Evolutionary conservation across 2,329 filamentous ascomycete species (phyloP).

Genomic region (Venturia effusa): DNA sequence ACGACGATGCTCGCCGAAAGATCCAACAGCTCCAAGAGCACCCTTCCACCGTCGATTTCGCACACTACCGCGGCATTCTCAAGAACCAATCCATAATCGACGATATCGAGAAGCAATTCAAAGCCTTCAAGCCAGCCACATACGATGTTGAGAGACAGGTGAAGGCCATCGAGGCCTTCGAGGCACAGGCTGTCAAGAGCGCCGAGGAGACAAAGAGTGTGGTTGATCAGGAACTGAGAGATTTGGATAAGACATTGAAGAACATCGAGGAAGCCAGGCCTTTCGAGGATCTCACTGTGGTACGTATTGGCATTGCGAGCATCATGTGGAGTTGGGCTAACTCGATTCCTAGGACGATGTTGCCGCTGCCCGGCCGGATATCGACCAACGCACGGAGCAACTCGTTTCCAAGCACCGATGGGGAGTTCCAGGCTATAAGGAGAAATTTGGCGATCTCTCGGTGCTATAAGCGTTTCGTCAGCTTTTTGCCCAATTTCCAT

Average conservation of each 20-base stretch:
- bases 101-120: constrained; percentile 96
- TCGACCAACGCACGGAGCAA: constrained; percentile 91
- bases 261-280: constrained; percentile 95
- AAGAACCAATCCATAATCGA: constrained; percentile 95
- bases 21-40: constrained; percentile 74
- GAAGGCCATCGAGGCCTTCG: constrained; percentile 96
- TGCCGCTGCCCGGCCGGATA: constrained; percentile 84
- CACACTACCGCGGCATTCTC: constrained; percentile 78
- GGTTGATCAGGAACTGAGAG: constrained; percentile 89
- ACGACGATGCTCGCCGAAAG: constrained; percentile 96
- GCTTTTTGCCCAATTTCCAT: constrained; percentile 1
- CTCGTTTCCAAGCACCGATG: constrained; percentile 97
- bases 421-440: constrained; percentile 98
- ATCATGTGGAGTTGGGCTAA: background rate
- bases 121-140: constrained; percentile 77
- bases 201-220: constrained; percentile 93
- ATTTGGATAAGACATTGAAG: constrained; percentile 85
- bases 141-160: constrained; percentile 92
- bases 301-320: constrained; percentile 45
- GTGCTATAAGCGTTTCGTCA: constrained; percentile 53
- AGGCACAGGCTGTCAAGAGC: constrained; percentile 93
- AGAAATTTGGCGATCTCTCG: constrained; percentile 97
- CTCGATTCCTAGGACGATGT: constrained; percentile 68
- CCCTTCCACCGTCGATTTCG: constrained; percentile 81
- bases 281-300: constrained; percentile 94